A percentile compares a stretch with the other conserved stretches of the same genome.
phyloP scores from a whole-genome alignment of 163 green algal genomes.

The Botryococcus braunii region DNA sequence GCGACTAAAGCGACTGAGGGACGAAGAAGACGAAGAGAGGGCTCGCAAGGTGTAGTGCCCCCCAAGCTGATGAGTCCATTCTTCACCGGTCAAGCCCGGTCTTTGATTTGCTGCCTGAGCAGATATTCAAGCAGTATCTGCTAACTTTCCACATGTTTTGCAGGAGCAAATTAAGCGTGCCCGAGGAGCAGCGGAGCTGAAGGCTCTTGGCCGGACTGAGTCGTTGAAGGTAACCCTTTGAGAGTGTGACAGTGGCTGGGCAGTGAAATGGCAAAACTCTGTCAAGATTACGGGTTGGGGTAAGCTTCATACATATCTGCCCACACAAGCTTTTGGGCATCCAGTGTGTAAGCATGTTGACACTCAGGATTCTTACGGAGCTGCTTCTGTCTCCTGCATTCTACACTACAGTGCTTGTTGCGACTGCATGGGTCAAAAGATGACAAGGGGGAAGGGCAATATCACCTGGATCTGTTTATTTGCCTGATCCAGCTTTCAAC shows the following conservation, averaged over 20 bases:
- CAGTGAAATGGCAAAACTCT: not conserved
- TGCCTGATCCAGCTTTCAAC: too few relatives aligned
- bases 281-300: too few relatives aligned
- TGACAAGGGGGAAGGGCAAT: too few relatives aligned
- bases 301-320: too few relatives aligned
- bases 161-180: not conserved
- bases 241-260: not conserved
- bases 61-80: not conserved
- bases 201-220: not conserved
- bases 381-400: too few relatives aligned
- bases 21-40: constrained; percentile 32
- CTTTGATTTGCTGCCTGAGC: not conserved
- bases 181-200: not conserved
- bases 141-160: not conserved
- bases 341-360: too few relatives aligned
- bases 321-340: too few relatives aligned
- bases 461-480: too few relatives aligned
- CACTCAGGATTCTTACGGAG: too few relatives aligned
- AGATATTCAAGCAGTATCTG: not conserved
- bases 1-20: constrained; percentile 23
- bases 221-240: not conserved
- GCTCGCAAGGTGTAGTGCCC: constrained; percentile 17
- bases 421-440: too few relatives aligned
- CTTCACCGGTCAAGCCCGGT: not conserved
- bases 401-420: too few relatives aligned